A percentile compares a stretch with the other conserved stretches of the same genome.
Evolutionary conservation across 495 filamentous ascomycete genomes (phyloP).

Genomic region (Tuber borchii): DNA sequence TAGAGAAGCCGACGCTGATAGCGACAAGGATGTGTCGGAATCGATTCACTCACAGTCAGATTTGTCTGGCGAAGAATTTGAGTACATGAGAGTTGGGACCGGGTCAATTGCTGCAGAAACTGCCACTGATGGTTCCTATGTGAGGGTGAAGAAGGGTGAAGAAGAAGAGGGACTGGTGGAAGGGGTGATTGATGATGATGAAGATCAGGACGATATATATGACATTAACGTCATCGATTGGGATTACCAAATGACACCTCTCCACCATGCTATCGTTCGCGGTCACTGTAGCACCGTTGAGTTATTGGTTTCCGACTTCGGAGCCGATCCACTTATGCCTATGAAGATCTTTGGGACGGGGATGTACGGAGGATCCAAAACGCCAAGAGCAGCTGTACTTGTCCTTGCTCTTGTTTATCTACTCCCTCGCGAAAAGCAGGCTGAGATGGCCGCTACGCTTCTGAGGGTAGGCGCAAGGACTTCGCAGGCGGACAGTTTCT

Average conservation of each 20-base stretch:
- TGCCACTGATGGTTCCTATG: constrained; percentile 39
- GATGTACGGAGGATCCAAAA: constrained; percentile 43
- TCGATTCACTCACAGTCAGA: constrained; percentile 2
- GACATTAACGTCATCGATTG: constrained; percentile 68
- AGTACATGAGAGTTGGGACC: constrained; percentile 33
- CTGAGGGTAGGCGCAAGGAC: constrained; percentile 65
- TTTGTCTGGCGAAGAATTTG: not conserved
- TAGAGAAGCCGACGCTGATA: constrained; percentile 10
- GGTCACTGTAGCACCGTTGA: constrained; percentile 63
- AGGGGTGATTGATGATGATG: constrained; percentile 48
- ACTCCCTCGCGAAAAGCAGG: constrained; percentile 52
- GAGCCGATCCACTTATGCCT: constrained; percentile 64
- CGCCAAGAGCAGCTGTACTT: constrained; percentile 54
- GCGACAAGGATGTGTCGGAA: not conserved
- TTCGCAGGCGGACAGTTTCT: constrained; percentile 59
- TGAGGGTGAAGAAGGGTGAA: constrained; percentile 45
- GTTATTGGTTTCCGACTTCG: constrained; percentile 63
- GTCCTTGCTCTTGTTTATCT: constrained; percentile 57
- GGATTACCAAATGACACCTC: constrained; percentile 57
- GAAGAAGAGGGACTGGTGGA: constrained; percentile 46
- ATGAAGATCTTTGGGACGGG: constrained; percentile 50
- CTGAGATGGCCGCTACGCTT: constrained; percentile 56
- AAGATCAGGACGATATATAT: constrained; percentile 67
- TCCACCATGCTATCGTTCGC: constrained; percentile 69
- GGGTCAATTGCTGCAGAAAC: constrained; percentile 30